Evolutionary conservation across 768 basidiomycete genomes (phyloP), one percentile per base, ranked within the genome.

Genomic region (Trametopsis cervina): DNA sequence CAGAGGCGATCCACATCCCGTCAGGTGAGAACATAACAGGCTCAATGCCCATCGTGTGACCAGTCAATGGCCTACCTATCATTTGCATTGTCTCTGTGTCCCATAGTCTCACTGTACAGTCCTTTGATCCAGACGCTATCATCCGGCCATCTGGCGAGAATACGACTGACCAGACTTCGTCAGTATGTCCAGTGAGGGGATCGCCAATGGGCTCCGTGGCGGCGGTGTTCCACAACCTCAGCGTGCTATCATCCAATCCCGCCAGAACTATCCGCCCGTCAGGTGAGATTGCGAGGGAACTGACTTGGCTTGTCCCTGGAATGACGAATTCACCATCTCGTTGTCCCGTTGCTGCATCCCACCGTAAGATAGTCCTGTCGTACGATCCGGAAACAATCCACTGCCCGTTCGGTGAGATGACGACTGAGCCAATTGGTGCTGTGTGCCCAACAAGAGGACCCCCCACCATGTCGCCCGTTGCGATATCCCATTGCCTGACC

Each of bases 361-460:
- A 66, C 5, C 63, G 20, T n/a, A 54, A 48, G 13, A 62, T 37
- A 12, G 50, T 54, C 20, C 38, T 26, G 54, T 64, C 63, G 10
- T 10, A 35, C 10, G 33, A 35, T 10, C 33, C 33, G n/a, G 33
- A 35, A 17, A 17, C 33, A 35, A 35, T 10, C 10, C 17, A 35
- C 10, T 10, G 10, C 10, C 17, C 33, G 33, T 10, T 35, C 10
- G 33, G 33, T 10, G 33, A 35, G 33, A 35, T 10, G 10, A 17
- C 33, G 33, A 35, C 33, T 35, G 33, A 35, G n/a, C 10, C 10
- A 17, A 35, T n/a, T 10, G 33, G 10, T n/a, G 10, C 17, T n/a
- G 10, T 35, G n/a, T n/a, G 33, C 17, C 17, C 33, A 11, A 35
- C 41, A 22, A 77, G 42, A n/a, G n/a, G n/a, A 20, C 47, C 45